A percentile compares a stretch with the other conserved stretches of the same genome.
Evolutionary conservation across 169 alveolate genomes (phyloP).

Genomic region (Theileria equi): DNA sequence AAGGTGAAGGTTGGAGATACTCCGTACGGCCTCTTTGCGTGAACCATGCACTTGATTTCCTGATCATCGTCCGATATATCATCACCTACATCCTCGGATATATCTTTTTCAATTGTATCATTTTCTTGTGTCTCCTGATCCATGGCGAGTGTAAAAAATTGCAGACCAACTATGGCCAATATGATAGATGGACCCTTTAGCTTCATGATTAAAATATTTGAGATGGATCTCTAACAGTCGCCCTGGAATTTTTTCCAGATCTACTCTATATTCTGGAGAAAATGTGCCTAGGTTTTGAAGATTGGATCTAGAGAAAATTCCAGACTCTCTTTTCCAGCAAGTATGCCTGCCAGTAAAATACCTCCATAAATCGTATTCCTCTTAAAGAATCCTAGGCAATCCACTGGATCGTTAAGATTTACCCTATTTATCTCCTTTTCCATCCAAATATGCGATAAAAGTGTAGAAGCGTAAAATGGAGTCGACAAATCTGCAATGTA

Average conservation of each 20-base stretch:
- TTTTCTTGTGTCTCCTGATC: too few relatives aligned
- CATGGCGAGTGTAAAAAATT: too few relatives aligned
- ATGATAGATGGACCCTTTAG: too few relatives aligned
- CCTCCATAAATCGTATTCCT: constrained; percentile 41
- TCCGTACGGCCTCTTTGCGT: constrained; percentile 25
- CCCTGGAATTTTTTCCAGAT: too few relatives aligned
- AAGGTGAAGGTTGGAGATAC: constrained; percentile 35
- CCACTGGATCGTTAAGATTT: constrained; percentile 32
- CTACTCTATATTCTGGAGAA: too few relatives aligned
- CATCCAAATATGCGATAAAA: constrained; percentile 58
- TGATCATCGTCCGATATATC: constrained; percentile 8
- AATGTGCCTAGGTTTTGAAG: constrained; percentile 2
- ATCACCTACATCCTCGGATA: constrained; percentile 4
- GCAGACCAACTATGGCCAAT: too few relatives aligned
- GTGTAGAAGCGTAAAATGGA: constrained; percentile 18
- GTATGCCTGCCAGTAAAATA: constrained; percentile 28
- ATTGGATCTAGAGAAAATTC: not conserved
- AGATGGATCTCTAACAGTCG: too few relatives aligned
- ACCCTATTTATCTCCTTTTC: constrained; percentile 21
- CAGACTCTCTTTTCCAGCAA: constrained; percentile 17
- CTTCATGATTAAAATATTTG: too few relatives aligned
- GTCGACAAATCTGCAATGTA: constrained; percentile 40
- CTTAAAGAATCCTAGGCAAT: constrained; percentile 48
- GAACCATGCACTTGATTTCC: constrained; percentile 25
- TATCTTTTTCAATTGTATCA: constrained; percentile 4